Conservation (phyloP, 2,329 filamentous ascomycete species). For the Ampelomyces quisqualis region DNA sequence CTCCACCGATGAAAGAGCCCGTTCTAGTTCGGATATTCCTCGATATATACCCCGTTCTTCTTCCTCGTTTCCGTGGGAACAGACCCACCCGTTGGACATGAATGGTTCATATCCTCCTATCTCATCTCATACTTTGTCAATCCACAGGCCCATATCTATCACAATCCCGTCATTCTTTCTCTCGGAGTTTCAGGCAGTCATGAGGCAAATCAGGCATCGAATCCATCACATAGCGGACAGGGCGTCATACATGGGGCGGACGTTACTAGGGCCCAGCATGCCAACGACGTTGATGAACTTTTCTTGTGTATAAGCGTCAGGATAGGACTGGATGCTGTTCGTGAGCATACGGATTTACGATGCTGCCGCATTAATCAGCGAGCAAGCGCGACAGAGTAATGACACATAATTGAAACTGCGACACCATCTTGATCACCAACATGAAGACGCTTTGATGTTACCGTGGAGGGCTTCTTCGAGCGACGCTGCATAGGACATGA, state of each 20-base stretch:
- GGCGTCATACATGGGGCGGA: slow-evolving; percentile 7
- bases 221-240: slow-evolving; percentile 11
- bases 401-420: background rate
- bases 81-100: slow-evolving; percentile 11
- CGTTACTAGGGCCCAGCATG: slow-evolving; percentile 8
- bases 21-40: slow-evolving; percentile 6
- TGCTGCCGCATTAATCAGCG: background rate
- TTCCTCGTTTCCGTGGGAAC: slow-evolving; percentile 5
- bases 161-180: background rate
- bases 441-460: background rate
- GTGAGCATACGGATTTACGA: too few species aligned
- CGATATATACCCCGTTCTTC: slow-evolving; percentile 20
- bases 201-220: slow-evolving; percentile 12
- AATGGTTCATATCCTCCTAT: background rate
- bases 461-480: background rate
- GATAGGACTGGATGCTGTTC: background rate
- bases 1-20: background rate
- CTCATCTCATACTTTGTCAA: background rate
- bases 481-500: background rate
- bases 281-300: slow-evolving; percentile 17
- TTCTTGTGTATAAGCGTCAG: slow-evolving; percentile 17
- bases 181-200: slow-evolving; percentile 13
- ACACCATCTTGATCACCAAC: too few species aligned
- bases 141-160: background rate
- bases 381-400: background rate